Evolutionary conservation across 352 stramenopile genomes (phyloP).

Genomic region (Phytophthora lateralis): DNA sequence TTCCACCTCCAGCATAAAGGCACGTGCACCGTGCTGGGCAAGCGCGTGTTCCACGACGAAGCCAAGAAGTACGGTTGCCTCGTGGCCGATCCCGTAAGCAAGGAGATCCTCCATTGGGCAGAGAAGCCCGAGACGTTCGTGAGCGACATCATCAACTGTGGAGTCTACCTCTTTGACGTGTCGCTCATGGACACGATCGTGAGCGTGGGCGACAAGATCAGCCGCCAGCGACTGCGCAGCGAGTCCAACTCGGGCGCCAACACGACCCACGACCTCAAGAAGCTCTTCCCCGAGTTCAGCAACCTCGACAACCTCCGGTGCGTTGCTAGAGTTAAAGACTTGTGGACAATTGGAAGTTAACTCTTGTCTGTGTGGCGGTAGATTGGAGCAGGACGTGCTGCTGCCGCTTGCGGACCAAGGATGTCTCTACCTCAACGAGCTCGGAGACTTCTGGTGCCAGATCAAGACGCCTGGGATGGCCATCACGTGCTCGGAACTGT

Average conservation of each 20-base stretch:
- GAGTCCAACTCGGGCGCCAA: conserved; percentile 77
- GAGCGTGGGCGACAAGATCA: conserved; percentile 79
- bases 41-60: conserved; percentile 89
- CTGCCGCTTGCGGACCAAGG: conserved; percentile 80
- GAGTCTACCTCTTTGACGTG: conserved; percentile 89
- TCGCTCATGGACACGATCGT: conserved; percentile 82
- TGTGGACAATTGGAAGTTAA: conserved; percentile 13
- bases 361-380: conserved; percentile 20
- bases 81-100: conserved; percentile 71
- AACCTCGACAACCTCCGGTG: conserved; percentile 86
- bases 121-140: conserved; percentile 92
- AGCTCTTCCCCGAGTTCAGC: conserved; percentile 88
- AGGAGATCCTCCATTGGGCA: conserved; percentile 90
- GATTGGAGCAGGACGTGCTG: conserved; percentile 86
- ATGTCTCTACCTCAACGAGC: conserved; percentile 79
- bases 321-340: conserved; percentile 6
- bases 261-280: conserved; percentile 80
- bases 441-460: conserved; percentile 90
- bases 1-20: conserved; percentile 80
- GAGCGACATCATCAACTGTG: conserved; percentile 92
- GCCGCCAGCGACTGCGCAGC: conserved; percentile 74
- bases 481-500: conserved; percentile 90
- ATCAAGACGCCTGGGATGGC: conserved; percentile 92
- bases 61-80: conserved; percentile 90
- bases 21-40: conserved; percentile 80